These are phyloP conservation scores for Paecilomyces sp. DNA, from an alignment of 2,329 filamentous ascomycete genomes.

Conservation along the genomic window DNA sequence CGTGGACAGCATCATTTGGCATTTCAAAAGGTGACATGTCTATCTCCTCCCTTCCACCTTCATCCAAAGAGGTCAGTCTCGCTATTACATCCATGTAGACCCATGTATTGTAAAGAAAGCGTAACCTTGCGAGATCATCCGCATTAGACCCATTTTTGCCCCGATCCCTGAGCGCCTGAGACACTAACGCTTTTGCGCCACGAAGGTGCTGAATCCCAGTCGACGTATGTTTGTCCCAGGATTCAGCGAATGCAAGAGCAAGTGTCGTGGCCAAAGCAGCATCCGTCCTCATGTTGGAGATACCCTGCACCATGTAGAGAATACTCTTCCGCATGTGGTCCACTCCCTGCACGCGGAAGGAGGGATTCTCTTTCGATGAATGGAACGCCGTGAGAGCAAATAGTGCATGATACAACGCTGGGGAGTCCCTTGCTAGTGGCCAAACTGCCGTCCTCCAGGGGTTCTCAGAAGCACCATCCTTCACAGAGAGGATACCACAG, in stretches of 20 bases:
- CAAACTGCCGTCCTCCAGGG: constrained; percentile 66
- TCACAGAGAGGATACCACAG: constrained; percentile 64
- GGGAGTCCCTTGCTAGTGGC: constrained; percentile 58
- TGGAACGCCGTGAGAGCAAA: constrained; percentile 65
- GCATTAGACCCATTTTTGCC: constrained; percentile 30
- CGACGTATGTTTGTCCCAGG: constrained; percentile 63
- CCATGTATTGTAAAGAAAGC: constrained; percentile 65
- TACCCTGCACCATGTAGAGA: constrained; percentile 49
- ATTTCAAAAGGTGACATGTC: constrained; percentile 31
- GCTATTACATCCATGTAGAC: constrained; percentile 69
- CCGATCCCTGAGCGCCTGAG: constrained; percentile 47
- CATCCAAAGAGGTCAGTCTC: constrained; percentile 56
- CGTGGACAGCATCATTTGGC: constrained; percentile 40
- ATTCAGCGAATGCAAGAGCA: constrained; percentile 61
- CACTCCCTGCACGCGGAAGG: constrained; percentile 55
- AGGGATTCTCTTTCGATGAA: constrained; percentile 50
- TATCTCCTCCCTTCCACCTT: constrained; percentile 46
- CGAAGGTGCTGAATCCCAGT: constrained; percentile 64
- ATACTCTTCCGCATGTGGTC: constrained; percentile 63
- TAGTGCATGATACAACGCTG: constrained; percentile 61
- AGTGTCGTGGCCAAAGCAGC: constrained; percentile 64
- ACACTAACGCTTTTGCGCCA: constrained; percentile 58
- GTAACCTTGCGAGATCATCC: constrained; percentile 48
- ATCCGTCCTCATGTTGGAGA: constrained; percentile 58
- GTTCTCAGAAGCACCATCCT: constrained; percentile 62